Evolutionary conservation across 2,329 filamentous ascomycete genomes (phyloP), one percentile per base, ranked within the genome.

Genomic region (Penicillium carneum): DNA sequence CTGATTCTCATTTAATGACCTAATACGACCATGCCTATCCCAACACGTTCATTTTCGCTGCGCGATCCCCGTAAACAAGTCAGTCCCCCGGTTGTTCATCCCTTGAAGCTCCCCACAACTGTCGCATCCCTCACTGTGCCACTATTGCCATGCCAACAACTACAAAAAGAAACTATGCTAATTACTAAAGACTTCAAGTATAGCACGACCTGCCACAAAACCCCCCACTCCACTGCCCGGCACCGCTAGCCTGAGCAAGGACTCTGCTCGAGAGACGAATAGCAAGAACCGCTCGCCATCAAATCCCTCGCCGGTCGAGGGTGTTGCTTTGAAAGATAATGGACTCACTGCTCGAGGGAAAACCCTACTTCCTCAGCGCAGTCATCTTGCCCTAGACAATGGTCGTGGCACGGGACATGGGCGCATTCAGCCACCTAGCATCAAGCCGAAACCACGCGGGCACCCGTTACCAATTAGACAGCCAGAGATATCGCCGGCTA

Each of bases 21-120:
- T 18, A 45, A 31, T 43, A 31, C 41, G 33, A 79, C 31, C 26
- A 52, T 79, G 77, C 75, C 77, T 47, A 77, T 79, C 43, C 77
- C 77, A 18, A 78, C 76, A 34, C 76, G 76, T 26, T 76, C 76
- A 14, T 59, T 66, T 51, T 77, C 75, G 20, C 65, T 76, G 47
- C 74, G 75, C 39, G 76, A 77, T 36, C 71, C 74, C 43, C 71
- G 70, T 62, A 71, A 72, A 63, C 69, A 74, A 63, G 74, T 72
- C 43, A 71, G 71, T 69, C 26, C 14, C n/a, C 33, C 31, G 18
- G 39, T 54, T 54, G 34, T 47, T 54, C 41, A 50, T 38, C 31
- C 43, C 50, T 48, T 34, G 49, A 57, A 50, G 48, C 57, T 53
- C 62, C 53, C 38, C 51, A 52, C 54, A 62, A 34, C 59, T 61